Conservation (phyloP, 306 rosid species). For the Vigna angularis region DNA sequence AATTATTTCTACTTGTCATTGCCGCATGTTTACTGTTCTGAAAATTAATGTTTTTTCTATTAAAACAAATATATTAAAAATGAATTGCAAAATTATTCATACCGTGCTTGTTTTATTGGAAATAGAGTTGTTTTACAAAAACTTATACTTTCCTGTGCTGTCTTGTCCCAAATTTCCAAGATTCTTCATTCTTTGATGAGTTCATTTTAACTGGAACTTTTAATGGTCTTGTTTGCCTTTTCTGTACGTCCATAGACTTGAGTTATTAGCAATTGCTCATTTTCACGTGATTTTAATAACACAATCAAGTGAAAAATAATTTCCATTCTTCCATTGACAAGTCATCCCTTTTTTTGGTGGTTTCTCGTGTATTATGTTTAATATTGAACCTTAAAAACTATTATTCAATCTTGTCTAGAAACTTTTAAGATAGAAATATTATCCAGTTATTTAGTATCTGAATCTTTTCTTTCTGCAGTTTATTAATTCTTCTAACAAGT, state of each 20-base stretch:
- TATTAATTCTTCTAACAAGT: constrained; percentile 34
- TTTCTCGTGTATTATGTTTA: constrained; percentile 20
- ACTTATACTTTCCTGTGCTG: neutral
- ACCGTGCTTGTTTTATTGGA: neutral
- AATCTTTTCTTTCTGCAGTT: constrained; percentile 25
- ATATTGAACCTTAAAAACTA: constrained; percentile 22
- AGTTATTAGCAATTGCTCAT: constrained; percentile 10
- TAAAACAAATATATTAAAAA: constrained; percentile 20
- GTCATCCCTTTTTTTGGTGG: constrained; percentile 22
- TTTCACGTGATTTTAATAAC: constrained; percentile 29
- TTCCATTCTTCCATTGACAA: neutral
- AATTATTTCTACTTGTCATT: neutral
- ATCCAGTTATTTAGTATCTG: constrained; percentile 30
- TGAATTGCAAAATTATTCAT: neutral
- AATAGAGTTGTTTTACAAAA: neutral
- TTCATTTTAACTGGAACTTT: constrained; percentile 7
- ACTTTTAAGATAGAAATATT: neutral
- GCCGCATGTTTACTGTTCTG: neutral
- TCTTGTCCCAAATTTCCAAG: neutral
- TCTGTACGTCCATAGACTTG: neutral
- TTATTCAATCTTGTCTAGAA: constrained; percentile 3
- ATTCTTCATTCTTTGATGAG: constrained; percentile 10
- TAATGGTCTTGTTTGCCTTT: neutral
- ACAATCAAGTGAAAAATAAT: constrained; percentile 5
- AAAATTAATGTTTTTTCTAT: neutral